phyloP scores from a whole-genome alignment of 352 stramenopile species.

The Phytophthora pluvialis region DNA sequence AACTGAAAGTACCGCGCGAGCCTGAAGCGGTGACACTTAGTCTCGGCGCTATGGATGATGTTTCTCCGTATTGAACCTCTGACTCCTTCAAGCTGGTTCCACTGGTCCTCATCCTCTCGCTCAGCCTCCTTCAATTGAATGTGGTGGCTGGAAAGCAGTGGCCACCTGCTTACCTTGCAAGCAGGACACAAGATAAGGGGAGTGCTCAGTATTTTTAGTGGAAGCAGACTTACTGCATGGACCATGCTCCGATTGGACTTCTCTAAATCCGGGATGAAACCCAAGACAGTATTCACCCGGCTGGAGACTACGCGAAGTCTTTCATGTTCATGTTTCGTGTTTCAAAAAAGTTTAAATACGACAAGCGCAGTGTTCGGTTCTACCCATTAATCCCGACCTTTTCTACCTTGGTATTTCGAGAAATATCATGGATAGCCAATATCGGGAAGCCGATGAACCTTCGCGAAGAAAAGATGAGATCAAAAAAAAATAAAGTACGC shows the following conservation, averaged over 20 bases:
- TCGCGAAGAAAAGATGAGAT: conserved; percentile 28
- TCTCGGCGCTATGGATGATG: conserved; percentile 2
- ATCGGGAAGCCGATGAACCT: conserved; percentile 8
- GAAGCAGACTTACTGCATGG: not conserved
- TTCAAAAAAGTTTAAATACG: conserved; percentile 43
- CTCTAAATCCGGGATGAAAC: conserved; percentile 9
- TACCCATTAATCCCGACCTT: conserved; percentile 4
- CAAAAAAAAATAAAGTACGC: conserved; percentile 38
- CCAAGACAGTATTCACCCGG: not conserved
- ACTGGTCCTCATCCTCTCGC: conserved; percentile 7
- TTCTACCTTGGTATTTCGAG: not conserved
- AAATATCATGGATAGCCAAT: conserved; percentile 1
- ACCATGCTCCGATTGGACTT: not conserved
- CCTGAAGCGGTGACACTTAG: conserved; percentile 24
- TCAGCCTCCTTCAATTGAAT: not conserved
- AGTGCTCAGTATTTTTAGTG: conserved; percentile 26
- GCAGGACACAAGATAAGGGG: not conserved
- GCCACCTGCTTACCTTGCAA: not conserved
- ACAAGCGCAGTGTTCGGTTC: conserved; percentile 30
- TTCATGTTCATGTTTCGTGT: conserved; percentile 32
- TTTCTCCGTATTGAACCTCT: conserved; percentile 25
- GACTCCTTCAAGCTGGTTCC: conserved; percentile 26
- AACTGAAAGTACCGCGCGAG: conserved; percentile 46
- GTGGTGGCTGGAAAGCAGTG: too few species aligned
- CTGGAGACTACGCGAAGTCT: not conserved